These are phyloP conservation scores for Areca catechu DNA, from an alignment of 176 grass and related monocot species.

Conservation along the genomic window DNA sequence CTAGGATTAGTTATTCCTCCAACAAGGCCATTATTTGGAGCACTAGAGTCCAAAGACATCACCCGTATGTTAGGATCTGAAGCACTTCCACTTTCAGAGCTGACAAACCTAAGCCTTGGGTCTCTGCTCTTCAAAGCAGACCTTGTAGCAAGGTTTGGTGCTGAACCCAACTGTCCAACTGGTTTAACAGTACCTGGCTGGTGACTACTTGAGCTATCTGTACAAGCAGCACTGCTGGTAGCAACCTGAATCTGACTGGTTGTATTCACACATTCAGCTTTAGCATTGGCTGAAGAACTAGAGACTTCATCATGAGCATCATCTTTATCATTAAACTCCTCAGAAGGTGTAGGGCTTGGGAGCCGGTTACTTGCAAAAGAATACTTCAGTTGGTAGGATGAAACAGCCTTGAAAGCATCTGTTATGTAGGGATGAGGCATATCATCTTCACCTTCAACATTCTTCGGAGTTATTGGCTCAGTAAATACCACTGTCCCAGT, in stretches of 20 bases:
- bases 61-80: constrained; percentile 19
- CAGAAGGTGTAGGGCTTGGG: constrained; percentile 92
- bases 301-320: constrained; percentile 53
- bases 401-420: constrained; percentile 86
- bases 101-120: constrained; percentile 73
- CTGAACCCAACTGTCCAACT: constrained; percentile 22
- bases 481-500: constrained; percentile 26
- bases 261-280: constrained; percentile 8
- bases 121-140: constrained; percentile 57
- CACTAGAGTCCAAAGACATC: constrained; percentile 24
- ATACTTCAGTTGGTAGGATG: constrained; percentile 78
- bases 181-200: constrained; percentile 35
- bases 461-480: constrained; percentile 23
- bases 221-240: constrained; percentile 13
- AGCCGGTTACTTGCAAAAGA: constrained; percentile 52
- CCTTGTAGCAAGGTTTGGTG: constrained; percentile 32
- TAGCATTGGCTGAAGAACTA: constrained; percentile 40
- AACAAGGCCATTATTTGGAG: constrained; percentile 23
- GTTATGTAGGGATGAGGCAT: constrained; percentile 38
- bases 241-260: constrained; percentile 28
- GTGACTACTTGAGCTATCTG: constrained; percentile 19
- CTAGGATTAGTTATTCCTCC: constrained; percentile 17
- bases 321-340: constrained; percentile 27
- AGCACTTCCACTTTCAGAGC: constrained; percentile 33
- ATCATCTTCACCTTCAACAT: constrained; percentile 18